Conservation (phyloP, 2,329 filamentous ascomycete genomes). For the Paecilomyces dactylethromorphus region DNA sequence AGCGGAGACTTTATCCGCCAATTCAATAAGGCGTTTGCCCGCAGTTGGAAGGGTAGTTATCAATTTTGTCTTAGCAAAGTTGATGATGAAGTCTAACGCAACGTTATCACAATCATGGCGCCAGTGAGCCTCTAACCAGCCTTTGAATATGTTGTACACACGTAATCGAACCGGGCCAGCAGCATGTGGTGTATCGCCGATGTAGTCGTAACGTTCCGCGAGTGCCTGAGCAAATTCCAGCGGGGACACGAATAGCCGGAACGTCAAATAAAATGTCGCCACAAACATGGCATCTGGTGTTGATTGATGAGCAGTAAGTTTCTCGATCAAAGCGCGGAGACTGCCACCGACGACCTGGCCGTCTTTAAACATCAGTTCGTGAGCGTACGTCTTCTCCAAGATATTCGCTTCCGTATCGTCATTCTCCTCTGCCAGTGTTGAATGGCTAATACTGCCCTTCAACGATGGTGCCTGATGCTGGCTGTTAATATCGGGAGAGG, state of each 20-base stretch:
- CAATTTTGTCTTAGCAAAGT: slow-evolving; percentile 73
- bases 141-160: slow-evolving; percentile 95
- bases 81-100: slow-evolving; percentile 67
- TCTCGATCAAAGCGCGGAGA: slow-evolving; percentile 84
- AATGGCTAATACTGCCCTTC: slow-evolving; percentile 62
- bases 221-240: slow-evolving; percentile 70
- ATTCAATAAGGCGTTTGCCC: slow-evolving; percentile 70
- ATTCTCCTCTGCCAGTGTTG: slow-evolving; percentile 63
- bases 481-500: slow-evolving; percentile 66
- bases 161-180: slow-evolving; percentile 77
- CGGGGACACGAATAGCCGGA: slow-evolving; percentile 84
- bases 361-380: slow-evolving; percentile 92
- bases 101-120: slow-evolving; percentile 70
- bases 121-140: slow-evolving; percentile 97
- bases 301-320: slow-evolving; percentile 84
- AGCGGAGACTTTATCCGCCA: slow-evolving; percentile 71
- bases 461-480: slow-evolving; percentile 55
- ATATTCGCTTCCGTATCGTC: slow-evolving; percentile 76
- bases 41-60: slow-evolving; percentile 64
- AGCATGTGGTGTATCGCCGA: slow-evolving; percentile 68
- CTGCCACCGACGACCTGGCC: slow-evolving; percentile 92
- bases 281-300: slow-evolving; percentile 90
- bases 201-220: slow-evolving; percentile 89
- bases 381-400: slow-evolving; percentile 85
- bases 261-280: slow-evolving; percentile 92